Conservation (phyloP, 208 protist species). For the Leishmania amazonensis region DNA sequence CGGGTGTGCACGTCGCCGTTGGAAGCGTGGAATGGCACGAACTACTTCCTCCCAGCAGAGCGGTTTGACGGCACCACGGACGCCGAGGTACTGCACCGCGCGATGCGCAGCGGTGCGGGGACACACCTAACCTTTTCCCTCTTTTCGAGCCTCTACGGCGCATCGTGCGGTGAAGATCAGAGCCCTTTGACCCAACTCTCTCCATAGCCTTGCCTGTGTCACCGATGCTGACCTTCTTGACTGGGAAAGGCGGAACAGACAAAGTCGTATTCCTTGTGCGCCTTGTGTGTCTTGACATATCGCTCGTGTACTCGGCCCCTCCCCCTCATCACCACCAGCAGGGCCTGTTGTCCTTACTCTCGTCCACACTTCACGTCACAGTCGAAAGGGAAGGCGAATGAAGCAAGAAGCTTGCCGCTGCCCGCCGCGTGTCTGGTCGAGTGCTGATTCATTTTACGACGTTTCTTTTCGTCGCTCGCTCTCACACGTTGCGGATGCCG, state of each 20-base stretch:
- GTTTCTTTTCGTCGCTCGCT: neutral
- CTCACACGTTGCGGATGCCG: neutral
- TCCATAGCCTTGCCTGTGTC: neutral
- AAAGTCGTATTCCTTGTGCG: neutral
- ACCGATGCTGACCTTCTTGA: neutral
- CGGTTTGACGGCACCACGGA: constrained; percentile 17
- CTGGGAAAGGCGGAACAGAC: neutral
- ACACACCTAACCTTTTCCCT: neutral
- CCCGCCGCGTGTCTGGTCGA: neutral
- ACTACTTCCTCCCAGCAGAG: constrained; percentile 25
- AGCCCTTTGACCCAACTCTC: neutral
- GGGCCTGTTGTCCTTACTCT: too few species aligned
- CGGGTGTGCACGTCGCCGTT: neutral
- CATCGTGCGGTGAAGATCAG: neutral
- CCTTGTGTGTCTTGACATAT: neutral
- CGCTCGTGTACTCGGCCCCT: too few species aligned
- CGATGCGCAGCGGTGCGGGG: neutral
- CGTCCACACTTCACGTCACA: too few species aligned
- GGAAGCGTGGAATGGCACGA: constrained; percentile 22
- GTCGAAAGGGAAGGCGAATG: neutral
- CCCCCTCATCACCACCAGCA: too few species aligned
- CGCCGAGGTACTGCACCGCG: neutral
- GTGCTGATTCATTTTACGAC: neutral
- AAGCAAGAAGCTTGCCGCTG: neutral
- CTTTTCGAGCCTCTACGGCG: neutral